These are phyloP conservation scores for Pseudogymnoascus sp. DNA, from an alignment of 2,329 filamentous ascomycete species.

Conservation along the genomic window DNA sequence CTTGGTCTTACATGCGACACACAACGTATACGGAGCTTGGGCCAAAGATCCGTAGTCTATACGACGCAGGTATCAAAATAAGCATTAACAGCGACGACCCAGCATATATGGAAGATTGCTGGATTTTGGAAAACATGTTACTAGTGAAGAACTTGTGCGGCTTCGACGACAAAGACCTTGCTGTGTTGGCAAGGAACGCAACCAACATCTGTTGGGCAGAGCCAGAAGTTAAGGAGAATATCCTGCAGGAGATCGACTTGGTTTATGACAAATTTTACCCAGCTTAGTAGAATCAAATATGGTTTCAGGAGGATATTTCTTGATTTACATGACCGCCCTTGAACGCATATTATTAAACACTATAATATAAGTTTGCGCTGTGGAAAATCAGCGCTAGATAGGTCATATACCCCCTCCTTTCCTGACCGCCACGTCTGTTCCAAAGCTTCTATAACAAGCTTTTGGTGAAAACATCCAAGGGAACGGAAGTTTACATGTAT, in stretches of 20 bases:
- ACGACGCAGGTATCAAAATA: conserved; percentile 35
- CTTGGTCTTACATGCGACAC: conserved; percentile 57
- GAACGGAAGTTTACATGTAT: not conserved
- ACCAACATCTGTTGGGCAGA: conserved; percentile 41
- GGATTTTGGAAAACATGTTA: conserved; percentile 40
- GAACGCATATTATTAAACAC: not conserved
- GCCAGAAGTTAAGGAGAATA: conserved; percentile 29
- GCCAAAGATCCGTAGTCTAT: conserved; percentile 33
- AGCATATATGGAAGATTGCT: conserved; percentile 40
- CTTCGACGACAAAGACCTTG: conserved; percentile 36
- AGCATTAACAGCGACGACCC: conserved; percentile 39
- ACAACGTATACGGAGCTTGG: not conserved
- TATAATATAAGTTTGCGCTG: not conserved
- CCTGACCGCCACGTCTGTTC: not conserved
- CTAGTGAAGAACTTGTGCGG: conserved; percentile 35
- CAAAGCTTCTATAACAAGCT: not conserved
- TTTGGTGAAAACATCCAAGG: not conserved
- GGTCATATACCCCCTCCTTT: not conserved
- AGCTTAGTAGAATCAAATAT: not conserved
- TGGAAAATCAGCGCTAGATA: not conserved
- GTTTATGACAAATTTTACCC: conserved; percentile 5
- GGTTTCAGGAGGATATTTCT: not conserved
- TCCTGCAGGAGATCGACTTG: conserved; percentile 23
- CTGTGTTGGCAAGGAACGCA: conserved; percentile 33
- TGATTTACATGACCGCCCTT: not conserved